These are phyloP conservation scores for Epichloe uncinata DNA, from an alignment of 2,329 filamentous ascomycete species.

Conservation along the genomic window DNA sequence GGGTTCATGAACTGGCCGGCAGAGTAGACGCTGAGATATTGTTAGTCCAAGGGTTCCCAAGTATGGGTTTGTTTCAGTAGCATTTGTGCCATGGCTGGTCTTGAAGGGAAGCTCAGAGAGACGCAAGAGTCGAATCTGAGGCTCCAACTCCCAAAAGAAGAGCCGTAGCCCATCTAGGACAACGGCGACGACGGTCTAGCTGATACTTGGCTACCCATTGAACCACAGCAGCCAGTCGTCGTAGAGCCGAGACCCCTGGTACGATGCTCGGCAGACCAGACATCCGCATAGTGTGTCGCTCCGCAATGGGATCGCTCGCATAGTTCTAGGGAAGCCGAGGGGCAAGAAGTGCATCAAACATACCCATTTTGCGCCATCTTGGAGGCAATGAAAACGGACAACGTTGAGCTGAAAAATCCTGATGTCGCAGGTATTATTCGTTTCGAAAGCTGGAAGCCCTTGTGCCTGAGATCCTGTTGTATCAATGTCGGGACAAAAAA, in stretches of 20 bases:
- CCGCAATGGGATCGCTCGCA: neutral
- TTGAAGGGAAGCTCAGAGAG: neutral
- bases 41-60: slow-evolving; percentile 3
- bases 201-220: neutral
- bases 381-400: slow-evolving; percentile 7
- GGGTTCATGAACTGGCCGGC: slow-evolving; percentile 84
- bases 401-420: neutral
- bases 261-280: neutral
- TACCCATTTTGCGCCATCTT: slow-evolving; percentile 23
- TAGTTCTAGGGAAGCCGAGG: neutral
- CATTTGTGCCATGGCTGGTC: neutral
- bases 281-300: neutral
- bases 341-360: slow-evolving; percentile 1
- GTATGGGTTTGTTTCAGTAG: neutral
- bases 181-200: neutral
- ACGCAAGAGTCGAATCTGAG: neutral
- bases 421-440: neutral
- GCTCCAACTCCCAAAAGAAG: neutral
- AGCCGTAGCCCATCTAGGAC: neutral
- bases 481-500: neutral
- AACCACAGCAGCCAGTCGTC: neutral
- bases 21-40: slow-evolving; percentile 36
- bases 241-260: neutral
- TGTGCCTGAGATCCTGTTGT: neutral
- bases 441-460: neutral